These are phyloP conservation scores for Acer negundo DNA, from an alignment of 345 rosid species.

Conservation along the genomic window DNA sequence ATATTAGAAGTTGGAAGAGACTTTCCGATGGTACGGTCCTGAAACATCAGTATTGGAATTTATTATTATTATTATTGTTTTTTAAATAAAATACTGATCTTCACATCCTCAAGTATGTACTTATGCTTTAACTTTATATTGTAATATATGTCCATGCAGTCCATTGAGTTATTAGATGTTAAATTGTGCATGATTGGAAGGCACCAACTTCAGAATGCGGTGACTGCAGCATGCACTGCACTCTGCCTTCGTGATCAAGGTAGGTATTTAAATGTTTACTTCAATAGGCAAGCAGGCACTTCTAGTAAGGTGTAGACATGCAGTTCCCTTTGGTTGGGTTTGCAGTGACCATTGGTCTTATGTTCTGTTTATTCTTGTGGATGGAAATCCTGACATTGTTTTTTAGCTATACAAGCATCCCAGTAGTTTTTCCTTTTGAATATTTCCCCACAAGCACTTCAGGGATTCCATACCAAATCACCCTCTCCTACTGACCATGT, in stretches of 20 bases:
- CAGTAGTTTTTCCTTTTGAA: neutral
- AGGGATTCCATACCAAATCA: neutral
- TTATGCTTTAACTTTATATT: neutral
- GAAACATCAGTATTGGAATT: slow-evolving; percentile 2
- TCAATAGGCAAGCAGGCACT: neutral
- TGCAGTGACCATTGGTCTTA: neutral
- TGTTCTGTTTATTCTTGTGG: neutral
- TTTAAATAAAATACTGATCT: neutral
- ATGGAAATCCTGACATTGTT: neutral
- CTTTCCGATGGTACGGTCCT: slow-evolving; percentile 48
- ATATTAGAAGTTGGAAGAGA: slow-evolving; percentile 45
- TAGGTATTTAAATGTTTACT: slow-evolving; percentile 20
- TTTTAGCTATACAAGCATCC: neutral
- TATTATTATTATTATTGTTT: neutral
- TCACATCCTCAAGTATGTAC: neutral
- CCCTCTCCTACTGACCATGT: neutral
- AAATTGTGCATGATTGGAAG: slow-evolving; percentile 71
- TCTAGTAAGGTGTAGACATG: neutral
- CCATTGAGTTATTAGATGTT: slow-evolving; percentile 55
- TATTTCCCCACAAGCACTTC: neutral
- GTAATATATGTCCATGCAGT: slow-evolving; percentile 39
- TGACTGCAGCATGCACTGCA: slow-evolving; percentile 67
- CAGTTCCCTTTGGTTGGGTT: neutral
- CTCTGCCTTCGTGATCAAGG: slow-evolving; percentile 80
- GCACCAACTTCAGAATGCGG: slow-evolving; percentile 93